Percentiles rank a stretch among this genome's conserved stretches.
These are phyloP conservation scores for Fusarium fracticaudum DNA, from an alignment of 2,329 filamentous ascomycete species.

Conservation along the genomic window DNA sequence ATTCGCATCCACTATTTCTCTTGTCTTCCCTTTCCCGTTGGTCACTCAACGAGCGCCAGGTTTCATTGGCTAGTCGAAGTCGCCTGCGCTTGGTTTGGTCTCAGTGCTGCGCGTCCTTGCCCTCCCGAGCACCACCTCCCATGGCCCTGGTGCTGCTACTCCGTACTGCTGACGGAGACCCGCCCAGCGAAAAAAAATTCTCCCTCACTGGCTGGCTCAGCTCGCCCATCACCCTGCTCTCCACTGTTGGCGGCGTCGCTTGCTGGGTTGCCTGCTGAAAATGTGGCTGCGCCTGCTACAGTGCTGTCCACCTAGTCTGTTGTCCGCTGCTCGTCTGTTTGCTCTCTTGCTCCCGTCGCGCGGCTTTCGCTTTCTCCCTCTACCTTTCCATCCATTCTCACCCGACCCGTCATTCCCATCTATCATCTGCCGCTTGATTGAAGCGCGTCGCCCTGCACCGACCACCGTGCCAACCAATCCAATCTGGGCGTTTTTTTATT, in stretches of 20 bases:
- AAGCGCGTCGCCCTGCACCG: constrained; percentile 38
- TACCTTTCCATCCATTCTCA: constrained; percentile 33
- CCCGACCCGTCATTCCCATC: constrained; percentile 35
- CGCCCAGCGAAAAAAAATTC: constrained; percentile 47
- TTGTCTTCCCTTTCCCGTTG: constrained; percentile 21
- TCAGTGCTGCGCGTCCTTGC: constrained; percentile 41
- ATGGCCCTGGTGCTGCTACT: constrained; percentile 5
- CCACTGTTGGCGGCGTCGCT: constrained; percentile 30
- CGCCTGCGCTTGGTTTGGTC: constrained; percentile 32
- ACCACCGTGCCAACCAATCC: constrained; percentile 39
- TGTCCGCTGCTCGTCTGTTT: constrained; percentile 4
- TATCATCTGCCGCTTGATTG: constrained; percentile 34
- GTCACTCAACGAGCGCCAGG: constrained; percentile 4
- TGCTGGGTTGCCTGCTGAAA: constrained; percentile 24
- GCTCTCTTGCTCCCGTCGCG: constrained; percentile 26
- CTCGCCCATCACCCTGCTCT: constrained; percentile 18
- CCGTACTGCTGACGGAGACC: constrained; percentile 30
- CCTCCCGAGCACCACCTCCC: neutral
- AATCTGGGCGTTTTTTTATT: constrained; percentile 38
- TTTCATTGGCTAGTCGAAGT: constrained; percentile 26
- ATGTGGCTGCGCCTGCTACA: constrained; percentile 27
- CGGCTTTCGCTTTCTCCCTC: constrained; percentile 34
- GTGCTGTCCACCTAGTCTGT: neutral
- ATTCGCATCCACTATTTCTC: constrained; percentile 26
- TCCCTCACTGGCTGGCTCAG: constrained; percentile 39